Evolutionary conservation across 305 asterid species (phyloP).

Genomic region (Plantago lanceolata): DNA sequence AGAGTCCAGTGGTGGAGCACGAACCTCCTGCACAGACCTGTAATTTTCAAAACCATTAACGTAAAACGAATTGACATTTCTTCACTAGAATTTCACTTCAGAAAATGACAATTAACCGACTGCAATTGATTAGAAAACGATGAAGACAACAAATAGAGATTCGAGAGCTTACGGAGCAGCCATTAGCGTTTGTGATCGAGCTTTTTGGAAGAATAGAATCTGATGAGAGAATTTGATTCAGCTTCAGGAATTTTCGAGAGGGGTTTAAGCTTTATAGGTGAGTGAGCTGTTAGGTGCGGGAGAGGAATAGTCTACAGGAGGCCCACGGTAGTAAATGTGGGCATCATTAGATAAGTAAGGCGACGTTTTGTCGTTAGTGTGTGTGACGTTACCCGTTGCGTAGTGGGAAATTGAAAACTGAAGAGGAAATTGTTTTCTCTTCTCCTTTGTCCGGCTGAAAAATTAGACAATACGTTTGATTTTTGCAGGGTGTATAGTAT

Average conservation of each 20-base stretch:
- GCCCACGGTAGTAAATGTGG: too few relatives aligned
- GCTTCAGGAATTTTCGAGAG: constrained; percentile 11
- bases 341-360: too few relatives aligned
- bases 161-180: constrained; percentile 29
- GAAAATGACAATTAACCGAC: not conserved
- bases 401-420: too few relatives aligned
- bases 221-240: not conserved
- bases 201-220: not conserved
- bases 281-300: too few relatives aligned
- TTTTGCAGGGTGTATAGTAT: too few relatives aligned
- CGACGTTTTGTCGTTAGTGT: too few relatives aligned
- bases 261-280: too few relatives aligned
- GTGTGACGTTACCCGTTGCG: too few relatives aligned
- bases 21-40: constrained; percentile 47
- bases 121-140: not conserved
- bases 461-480: too few relatives aligned
- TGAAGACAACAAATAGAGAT: not conserved
- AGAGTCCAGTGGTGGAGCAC: constrained; percentile 57
- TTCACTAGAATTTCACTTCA: not conserved
- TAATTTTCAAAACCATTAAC: constrained; percentile 18
- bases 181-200: constrained; percentile 27
- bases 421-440: too few relatives aligned
- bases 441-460: too few relatives aligned
- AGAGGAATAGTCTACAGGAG: too few relatives aligned
- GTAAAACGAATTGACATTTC: not conserved